A percentile compares a stretch with the other conserved stretches of the same genome.
These are phyloP conservation scores for Yarrowia hollandica DNA, from an alignment of 805 yeast genomes.

Conservation along the genomic window DNA sequence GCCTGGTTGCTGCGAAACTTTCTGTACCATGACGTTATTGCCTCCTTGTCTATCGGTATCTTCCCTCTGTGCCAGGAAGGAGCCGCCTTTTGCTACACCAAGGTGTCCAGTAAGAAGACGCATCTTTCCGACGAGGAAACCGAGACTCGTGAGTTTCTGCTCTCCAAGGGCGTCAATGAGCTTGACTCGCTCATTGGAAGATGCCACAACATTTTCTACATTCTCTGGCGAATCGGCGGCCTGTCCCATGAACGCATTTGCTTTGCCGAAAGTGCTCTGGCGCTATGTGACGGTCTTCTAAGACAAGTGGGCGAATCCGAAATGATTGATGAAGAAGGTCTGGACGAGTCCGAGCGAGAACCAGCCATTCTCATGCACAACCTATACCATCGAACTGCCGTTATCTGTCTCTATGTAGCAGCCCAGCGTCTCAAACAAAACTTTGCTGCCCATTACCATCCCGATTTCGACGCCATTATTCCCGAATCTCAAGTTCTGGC, in stretches of 20 bases:
- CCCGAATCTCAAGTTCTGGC: slow-evolving; percentile 1
- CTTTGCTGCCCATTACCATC: slow-evolving; percentile 29
- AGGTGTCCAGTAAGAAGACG: slow-evolving; percentile 19
- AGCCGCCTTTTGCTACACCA: slow-evolving; percentile 28
- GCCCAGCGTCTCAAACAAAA: slow-evolving; percentile 19
- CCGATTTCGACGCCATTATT: slow-evolving; percentile 26
- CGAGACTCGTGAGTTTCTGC: slow-evolving; percentile 10
- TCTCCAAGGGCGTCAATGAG: slow-evolving; percentile 29
- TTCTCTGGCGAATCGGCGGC: slow-evolving; percentile 26
- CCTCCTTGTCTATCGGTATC: slow-evolving; percentile 15
- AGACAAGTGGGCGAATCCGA: slow-evolving; percentile 19
- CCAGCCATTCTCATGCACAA: slow-evolving; percentile 26
- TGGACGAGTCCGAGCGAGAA: slow-evolving; percentile 11
- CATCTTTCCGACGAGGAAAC: slow-evolving; percentile 22
- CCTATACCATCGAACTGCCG: slow-evolving; percentile 22
- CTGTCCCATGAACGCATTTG: slow-evolving; percentile 23
- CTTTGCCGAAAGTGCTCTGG: slow-evolving; percentile 26
- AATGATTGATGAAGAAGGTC: slow-evolving; percentile 18
- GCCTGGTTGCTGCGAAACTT: slow-evolving; percentile 29
- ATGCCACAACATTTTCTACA: slow-evolving; percentile 28
- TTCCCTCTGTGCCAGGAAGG: slow-evolving; percentile 25
- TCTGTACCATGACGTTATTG: slow-evolving; percentile 26
- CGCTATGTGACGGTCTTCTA: slow-evolving; percentile 20
- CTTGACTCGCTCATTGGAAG: slow-evolving; percentile 28
- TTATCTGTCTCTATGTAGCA: slow-evolving; percentile 25